Evolutionary conservation across 176 grass and related monocot genomes (phyloP).

Genomic region (Secale cereale): DNA sequence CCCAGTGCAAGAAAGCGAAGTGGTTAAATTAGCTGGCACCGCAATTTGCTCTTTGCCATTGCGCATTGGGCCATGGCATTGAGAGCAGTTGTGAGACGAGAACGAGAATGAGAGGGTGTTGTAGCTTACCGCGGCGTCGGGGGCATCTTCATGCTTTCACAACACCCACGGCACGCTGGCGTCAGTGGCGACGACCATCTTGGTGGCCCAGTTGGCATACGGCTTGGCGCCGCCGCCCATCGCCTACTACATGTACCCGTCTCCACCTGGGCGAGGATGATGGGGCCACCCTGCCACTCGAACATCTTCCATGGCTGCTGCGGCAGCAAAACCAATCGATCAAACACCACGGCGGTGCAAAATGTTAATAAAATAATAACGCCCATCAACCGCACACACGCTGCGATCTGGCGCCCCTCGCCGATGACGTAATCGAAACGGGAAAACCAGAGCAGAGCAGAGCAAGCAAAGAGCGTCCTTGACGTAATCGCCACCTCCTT

Average conservation of each 20-base stretch:
- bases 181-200: slow-evolving; percentile 79
- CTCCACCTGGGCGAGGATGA: no score
- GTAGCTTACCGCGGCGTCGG: slow-evolving; percentile 68
- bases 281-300: no score
- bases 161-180: slow-evolving; percentile 88
- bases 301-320: slow-evolving; percentile 64
- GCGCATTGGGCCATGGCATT: neutral
- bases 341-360: neutral
- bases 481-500: slow-evolving; percentile 34
- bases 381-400: neutral
- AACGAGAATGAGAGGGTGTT: no score
- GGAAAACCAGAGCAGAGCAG: neutral
- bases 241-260: neutral
- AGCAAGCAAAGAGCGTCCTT: neutral
- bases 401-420: neutral
- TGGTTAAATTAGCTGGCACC: neutral
- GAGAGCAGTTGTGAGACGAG: neutral
- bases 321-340: neutral
- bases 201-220: slow-evolving; percentile 73
- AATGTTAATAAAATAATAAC: neutral
- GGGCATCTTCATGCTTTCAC: slow-evolving; percentile 97
- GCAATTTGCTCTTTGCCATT: neutral
- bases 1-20: neutral
- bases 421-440: neutral
- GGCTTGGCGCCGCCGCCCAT: slow-evolving; percentile 65